These are phyloP conservation scores for Aspergillus thermomutatus DNA, from an alignment of 2,329 filamentous ascomycete species.

Conservation along the genomic window DNA sequence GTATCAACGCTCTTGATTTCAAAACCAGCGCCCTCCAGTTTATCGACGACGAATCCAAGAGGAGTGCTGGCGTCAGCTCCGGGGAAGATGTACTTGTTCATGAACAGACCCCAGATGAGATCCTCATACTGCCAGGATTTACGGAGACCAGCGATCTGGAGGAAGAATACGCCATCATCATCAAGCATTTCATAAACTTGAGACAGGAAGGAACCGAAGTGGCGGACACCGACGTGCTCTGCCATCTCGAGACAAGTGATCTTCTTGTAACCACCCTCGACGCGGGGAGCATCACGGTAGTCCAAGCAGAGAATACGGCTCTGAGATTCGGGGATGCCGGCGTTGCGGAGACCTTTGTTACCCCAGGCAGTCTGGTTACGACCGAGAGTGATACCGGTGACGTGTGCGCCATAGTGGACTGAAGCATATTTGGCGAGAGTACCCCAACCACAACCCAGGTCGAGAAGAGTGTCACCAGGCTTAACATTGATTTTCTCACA, in stretches of 20 bases:
- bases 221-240: conserved; percentile 93
- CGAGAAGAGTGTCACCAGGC: conserved; percentile 77
- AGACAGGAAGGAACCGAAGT: conserved; percentile 74
- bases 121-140: conserved; percentile 98
- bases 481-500: conserved; percentile 92
- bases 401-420: conserved; percentile 81
- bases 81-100: conserved; percentile 99
- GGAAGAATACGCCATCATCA: conserved; percentile 92
- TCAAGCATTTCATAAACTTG: conserved; percentile 96
- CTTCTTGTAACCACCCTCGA: conserved; percentile 79
- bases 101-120: conserved; percentile 95
- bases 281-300: conserved; percentile 88
- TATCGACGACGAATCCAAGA: conserved; percentile 79
- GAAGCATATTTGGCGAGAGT: conserved; percentile 91
- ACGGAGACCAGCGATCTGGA: conserved; percentile 90
- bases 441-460: conserved; percentile 98
- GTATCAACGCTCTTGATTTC: conserved; percentile 93
- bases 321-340: conserved; percentile 79
- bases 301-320: conserved; percentile 93
- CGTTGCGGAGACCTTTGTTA: conserved; percentile 80
- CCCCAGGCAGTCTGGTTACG: conserved; percentile 97
- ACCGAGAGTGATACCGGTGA: conserved; percentile 88
- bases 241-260: conserved; percentile 98
- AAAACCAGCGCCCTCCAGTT: conserved; percentile 80
- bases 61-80: conserved; percentile 94